Evolutionary conservation across 768 basidiomycete genomes (phyloP).

Genomic region (Boletus barrowsii): DNA sequence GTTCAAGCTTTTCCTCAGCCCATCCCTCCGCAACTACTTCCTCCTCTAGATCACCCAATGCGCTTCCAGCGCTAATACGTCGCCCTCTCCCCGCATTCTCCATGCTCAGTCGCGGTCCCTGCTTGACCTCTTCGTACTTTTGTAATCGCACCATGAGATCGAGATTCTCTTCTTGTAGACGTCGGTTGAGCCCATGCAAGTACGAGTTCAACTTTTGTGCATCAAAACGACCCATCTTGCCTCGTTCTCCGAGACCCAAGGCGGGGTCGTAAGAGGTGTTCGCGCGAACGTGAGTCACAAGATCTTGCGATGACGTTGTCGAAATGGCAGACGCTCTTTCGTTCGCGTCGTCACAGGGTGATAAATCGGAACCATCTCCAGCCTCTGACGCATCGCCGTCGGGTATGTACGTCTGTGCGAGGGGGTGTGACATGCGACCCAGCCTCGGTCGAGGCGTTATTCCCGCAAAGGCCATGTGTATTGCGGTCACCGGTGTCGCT

Average conservation of each 20-base stretch:
- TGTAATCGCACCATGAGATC: slow-evolving; percentile 52
- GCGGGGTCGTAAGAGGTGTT: slow-evolving; percentile 89
- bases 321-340: slow-evolving; percentile 74
- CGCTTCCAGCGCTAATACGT: slow-evolving; percentile 51
- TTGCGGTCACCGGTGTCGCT: slow-evolving; percentile 32
- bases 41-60: slow-evolving; percentile 61
- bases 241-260: slow-evolving; percentile 66
- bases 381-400: slow-evolving; percentile 32
- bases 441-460: slow-evolving; percentile 61
- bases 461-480: slow-evolving; percentile 57
- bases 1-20: slow-evolving; percentile 65
- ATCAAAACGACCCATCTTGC: slow-evolving; percentile 77
- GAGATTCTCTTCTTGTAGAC: slow-evolving; percentile 85
- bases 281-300: slow-evolving; percentile 72
- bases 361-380: slow-evolving; percentile 21
- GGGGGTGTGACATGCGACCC: slow-evolving; percentile 59
- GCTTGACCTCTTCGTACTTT: slow-evolving; percentile 48
- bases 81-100: slow-evolving; percentile 36
- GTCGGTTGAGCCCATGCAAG: slow-evolving; percentile 78
- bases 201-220: slow-evolving; percentile 83
- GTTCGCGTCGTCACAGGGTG: slow-evolving; percentile 41
- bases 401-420: slow-evolving; percentile 50
- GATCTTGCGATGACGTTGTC: slow-evolving; percentile 83
- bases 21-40: slow-evolving; percentile 62
- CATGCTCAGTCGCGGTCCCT: slow-evolving; percentile 26